phyloP scores from a whole-genome alignment of 1,139 yeast species.

The Kodamaea sp. region DNA sequence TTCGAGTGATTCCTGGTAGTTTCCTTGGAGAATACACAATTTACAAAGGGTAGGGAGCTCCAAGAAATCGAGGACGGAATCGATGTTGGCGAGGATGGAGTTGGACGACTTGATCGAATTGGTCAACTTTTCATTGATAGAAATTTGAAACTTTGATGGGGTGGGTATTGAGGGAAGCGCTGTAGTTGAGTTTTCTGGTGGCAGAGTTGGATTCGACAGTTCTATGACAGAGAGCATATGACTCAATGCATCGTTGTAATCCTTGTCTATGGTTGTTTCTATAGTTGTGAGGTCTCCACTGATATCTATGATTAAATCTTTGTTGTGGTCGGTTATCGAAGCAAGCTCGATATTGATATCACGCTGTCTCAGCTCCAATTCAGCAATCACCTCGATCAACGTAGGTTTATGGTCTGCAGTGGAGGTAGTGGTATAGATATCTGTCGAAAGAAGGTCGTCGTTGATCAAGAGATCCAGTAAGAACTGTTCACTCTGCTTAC shows the following conservation, averaged over 20 bases:
- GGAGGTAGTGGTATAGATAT: conserved; percentile 35
- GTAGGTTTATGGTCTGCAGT: conserved; percentile 22
- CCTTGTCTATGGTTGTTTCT: conserved; percentile 21
- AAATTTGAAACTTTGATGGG: conserved; percentile 14
- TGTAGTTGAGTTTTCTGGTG: conserved; percentile 1
- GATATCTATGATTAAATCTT: conserved; percentile 43
- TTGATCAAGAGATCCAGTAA: conserved; percentile 34
- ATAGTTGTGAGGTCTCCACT: conserved; percentile 33
- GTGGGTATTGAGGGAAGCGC: neutral
- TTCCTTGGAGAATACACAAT: conserved; percentile 84
- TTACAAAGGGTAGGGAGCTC: conserved; percentile 82
- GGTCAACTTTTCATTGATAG: conserved; percentile 25
- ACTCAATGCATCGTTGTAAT: conserved; percentile 25
- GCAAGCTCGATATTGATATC: conserved; percentile 34
- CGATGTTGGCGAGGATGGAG: conserved; percentile 61
- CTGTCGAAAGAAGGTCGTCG: conserved; percentile 45
- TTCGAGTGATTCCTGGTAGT: conserved; percentile 86
- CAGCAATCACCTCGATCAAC: conserved; percentile 49
- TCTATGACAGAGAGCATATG: conserved; percentile 19
- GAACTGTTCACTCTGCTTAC: conserved; percentile 16
- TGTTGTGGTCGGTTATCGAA: conserved; percentile 35
- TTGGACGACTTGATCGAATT: conserved; percentile 27
- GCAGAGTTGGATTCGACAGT: conserved; percentile 4
- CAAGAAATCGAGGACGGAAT: conserved; percentile 71
- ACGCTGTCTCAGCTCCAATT: conserved; percentile 38